A percentile compares a stretch with the other conserved stretches of the same genome.
phyloP scores from a whole-genome alignment of 2,329 filamentous ascomycete genomes.

The Grosmannia clavigera region DNA sequence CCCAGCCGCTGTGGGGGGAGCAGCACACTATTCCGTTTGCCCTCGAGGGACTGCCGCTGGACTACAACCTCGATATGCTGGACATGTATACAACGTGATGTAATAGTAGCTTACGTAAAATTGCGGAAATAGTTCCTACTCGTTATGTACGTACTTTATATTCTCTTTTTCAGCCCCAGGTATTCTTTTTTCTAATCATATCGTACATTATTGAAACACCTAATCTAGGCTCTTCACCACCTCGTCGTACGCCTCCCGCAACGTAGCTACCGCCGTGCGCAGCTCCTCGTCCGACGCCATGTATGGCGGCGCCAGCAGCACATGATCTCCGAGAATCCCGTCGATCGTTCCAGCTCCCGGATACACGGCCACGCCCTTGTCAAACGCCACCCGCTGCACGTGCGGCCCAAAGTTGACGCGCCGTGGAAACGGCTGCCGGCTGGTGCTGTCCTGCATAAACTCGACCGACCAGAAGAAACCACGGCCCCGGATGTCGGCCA shows the following conservation, averaged over 20 bases:
- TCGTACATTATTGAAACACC: no score
- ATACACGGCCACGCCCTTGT: slow-evolving; percentile 35
- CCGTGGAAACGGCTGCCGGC: slow-evolving; percentile 19
- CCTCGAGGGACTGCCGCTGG: slow-evolving; percentile 3
- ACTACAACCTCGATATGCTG: slow-evolving; percentile 5
- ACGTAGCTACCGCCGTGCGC: background rate
- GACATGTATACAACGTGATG: background rate
- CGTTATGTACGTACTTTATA: background rate
- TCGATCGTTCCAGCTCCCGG: slow-evolving; percentile 48
- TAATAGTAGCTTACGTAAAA: no score
- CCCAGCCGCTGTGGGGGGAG: slow-evolving; percentile 6
- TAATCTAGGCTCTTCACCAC: background rate
- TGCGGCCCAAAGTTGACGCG: slow-evolving; percentile 17
- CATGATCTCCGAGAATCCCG: slow-evolving; percentile 52
- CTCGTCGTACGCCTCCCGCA: background rate
- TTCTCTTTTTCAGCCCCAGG: no score
- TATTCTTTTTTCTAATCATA: background rate
- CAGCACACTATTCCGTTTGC: slow-evolving; percentile 5
- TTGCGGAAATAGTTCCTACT: no score
- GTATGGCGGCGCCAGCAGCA: slow-evolving; percentile 57
- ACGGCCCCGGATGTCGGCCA: slow-evolving; percentile 48
- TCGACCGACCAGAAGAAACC: slow-evolving; percentile 46
- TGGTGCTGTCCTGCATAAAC: slow-evolving; percentile 19
- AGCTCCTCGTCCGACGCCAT: slow-evolving; percentile 18
- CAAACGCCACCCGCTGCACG: slow-evolving; percentile 19